Evolutionary conservation across 2,329 filamentous ascomycete species (phyloP), one percentile per base, ranked within the genome.

Genomic region (Trichophyton schoenleinii): DNA sequence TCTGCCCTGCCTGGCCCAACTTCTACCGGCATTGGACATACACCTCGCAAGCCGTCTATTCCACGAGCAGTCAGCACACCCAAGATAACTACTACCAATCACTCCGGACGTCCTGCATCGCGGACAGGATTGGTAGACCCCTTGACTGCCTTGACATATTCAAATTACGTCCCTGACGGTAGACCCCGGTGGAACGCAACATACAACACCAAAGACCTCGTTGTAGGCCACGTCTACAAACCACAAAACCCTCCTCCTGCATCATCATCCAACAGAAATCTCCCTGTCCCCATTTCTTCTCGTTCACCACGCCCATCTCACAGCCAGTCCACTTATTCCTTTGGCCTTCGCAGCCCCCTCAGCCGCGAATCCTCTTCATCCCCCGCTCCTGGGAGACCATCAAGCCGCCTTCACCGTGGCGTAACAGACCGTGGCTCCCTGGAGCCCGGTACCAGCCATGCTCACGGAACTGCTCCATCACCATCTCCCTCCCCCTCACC

Each of bases 101-200:
- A 65, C 60, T 57, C 65, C 61, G 66, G 60, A 28, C 20, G 49
- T 20, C 49, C 49, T 2, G 7, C 22, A n/a, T 53, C 49, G 7
- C 22, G 49, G 22, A 70, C 71, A 20, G 75, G 81, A 25, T 15
- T 41, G 22, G 34, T 58, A 13, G 34, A 58, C 34, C 55, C 49
- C 1, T 25, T 53, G 22, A 53, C 49, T 34, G 49, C 22, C 1
- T 25, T 53, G 22, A 53, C 49, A 18, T 41, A 18, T 15, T 38
- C 13, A 38, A 42, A 55, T 28, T 46, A 46, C 7, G 38, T 41
- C 22, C 34, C 49, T 31, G 49, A 53, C 13, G 18, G 46, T 11
- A 83, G 87, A 58, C 89, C 89, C 2, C 81, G 84, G 62, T 94
- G 89, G 89, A 92, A 86, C 69, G 70, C 68, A 9, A 87, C 85